A percentile compares a stretch with the other conserved stretches of the same genome.
Evolutionary conservation across 805 yeast species (phyloP).

Genomic region (Teunomyces lycoperdinae): DNA sequence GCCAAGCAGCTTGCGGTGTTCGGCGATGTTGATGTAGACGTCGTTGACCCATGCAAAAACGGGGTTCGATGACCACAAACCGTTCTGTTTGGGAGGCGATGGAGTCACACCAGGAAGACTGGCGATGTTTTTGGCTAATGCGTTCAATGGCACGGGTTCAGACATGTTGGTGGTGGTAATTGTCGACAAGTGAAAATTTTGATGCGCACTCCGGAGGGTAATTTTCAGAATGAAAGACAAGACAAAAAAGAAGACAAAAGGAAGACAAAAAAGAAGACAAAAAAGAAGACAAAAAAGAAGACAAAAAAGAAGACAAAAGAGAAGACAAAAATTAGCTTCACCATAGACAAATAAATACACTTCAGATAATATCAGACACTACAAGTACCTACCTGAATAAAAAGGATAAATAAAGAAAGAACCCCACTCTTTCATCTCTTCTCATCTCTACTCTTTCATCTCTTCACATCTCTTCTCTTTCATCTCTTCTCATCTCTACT

Average conservation of each 20-base stretch:
- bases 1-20: slow-evolving; percentile 78
- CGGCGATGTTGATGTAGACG: slow-evolving; percentile 65
- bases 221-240: too few relatives aligned
- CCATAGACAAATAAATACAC: too few relatives aligned
- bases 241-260: too few relatives aligned
- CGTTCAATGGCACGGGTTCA: slow-evolving; percentile 51
- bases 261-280: too few relatives aligned
- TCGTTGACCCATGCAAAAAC: slow-evolving; percentile 75
- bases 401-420: too few relatives aligned
- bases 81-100: slow-evolving; percentile 49
- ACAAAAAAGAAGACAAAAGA: too few relatives aligned
- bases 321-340: too few relatives aligned
- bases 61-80: slow-evolving; percentile 81
- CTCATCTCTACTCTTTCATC: background rate
- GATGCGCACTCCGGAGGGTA: background rate
- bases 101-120: slow-evolving; percentile 59
- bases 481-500: background rate
- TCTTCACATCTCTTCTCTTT: background rate
- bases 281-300: too few relatives aligned
- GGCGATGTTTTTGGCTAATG: slow-evolving; percentile 55
- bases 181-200: slow-evolving; percentile 1
- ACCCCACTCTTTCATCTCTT: too few relatives aligned
- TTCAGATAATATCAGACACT: too few relatives aligned
- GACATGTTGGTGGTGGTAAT: slow-evolving; percentile 17
- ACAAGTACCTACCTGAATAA: too few relatives aligned